Evolutionary conservation across 108 stramenopile genomes (phyloP).

Genomic region (Cyclotella baltica): DNA sequence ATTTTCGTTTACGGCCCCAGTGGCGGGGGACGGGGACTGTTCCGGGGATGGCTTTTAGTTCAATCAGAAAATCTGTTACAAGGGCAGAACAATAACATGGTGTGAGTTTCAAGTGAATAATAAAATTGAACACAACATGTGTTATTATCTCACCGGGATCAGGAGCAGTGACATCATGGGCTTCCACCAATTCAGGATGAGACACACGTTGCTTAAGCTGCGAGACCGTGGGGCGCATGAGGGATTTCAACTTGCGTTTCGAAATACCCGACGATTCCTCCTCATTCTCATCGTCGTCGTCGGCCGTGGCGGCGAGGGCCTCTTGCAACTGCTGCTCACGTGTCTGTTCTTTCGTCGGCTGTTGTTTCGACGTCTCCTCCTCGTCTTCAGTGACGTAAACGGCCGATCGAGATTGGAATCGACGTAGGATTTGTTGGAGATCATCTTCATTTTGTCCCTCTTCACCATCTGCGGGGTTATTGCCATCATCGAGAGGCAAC

Average conservation of each 20-base stretch:
- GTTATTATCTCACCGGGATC: no score
- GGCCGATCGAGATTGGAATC: constrained; percentile 69
- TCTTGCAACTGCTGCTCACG: neutral
- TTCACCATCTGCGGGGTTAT: neutral
- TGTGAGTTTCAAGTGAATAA: no score
- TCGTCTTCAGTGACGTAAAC: constrained; percentile 65
- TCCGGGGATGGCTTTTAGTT: constrained; percentile 87
- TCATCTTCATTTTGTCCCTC: constrained; percentile 35
- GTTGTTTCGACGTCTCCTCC: neutral
- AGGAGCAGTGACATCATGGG: constrained; percentile 95
- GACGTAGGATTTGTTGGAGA: constrained; percentile 60
- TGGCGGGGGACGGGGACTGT: constrained; percentile 97
- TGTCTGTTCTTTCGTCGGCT: neutral
- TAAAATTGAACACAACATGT: no score
- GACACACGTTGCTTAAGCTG: constrained; percentile 92
- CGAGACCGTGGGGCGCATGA: constrained; percentile 92
- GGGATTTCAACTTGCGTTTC: constrained; percentile 89
- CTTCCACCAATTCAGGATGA: constrained; percentile 94
- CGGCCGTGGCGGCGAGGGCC: constrained; percentile 17
- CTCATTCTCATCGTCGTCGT: constrained; percentile 48
- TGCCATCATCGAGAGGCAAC: constrained; percentile 22
- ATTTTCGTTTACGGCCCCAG: constrained; percentile 99
- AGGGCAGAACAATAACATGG: no score
- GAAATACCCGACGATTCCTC: constrained; percentile 55
- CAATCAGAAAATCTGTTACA: constrained; percentile 91